phyloP scores from a whole-genome alignment of 768 basidiomycete species.

The Suillus subaureus region DNA sequence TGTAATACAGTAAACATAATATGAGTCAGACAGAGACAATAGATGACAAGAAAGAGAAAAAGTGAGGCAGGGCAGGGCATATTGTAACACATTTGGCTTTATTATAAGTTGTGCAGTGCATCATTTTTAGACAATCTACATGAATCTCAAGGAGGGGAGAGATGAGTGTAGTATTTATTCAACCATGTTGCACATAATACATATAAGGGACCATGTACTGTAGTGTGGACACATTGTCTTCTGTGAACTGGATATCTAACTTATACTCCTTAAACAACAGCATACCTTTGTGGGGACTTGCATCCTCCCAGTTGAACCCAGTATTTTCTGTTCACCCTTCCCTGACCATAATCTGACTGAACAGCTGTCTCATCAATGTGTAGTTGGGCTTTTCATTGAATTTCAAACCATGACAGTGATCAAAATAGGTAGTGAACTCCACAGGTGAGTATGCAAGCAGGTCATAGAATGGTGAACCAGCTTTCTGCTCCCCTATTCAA shows the following conservation, averaged over 20 bases:
- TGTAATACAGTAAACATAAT: no score
- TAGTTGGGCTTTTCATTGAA: conserved; percentile 29
- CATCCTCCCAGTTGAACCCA: conserved; percentile 3
- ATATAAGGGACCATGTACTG: not conserved
- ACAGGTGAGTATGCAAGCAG: not conserved
- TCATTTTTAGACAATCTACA: no score
- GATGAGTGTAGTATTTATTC: no score
- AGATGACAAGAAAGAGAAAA: no score
- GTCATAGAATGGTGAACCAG: not conserved
- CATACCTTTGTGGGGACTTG: not conserved
- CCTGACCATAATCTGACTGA: conserved; percentile 5
- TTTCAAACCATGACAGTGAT: conserved; percentile 16
- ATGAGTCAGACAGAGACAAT: no score
- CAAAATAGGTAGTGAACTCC: conserved; percentile 19
- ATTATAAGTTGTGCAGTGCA: no score
- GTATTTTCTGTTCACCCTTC: not conserved
- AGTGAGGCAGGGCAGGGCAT: no score
- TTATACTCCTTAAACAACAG: conserved; percentile 1
- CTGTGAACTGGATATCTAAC: not conserved
- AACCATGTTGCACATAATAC: no score
- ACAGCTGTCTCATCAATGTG: conserved; percentile 15
- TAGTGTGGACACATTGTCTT: not conserved
- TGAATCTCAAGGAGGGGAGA: no score
- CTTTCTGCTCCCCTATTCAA: conserved; percentile 19
- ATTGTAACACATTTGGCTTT: no score